Evolutionary conservation across 192 early-diverging fungal genomes (phyloP).

Genomic region (Endogone sp.): DNA sequence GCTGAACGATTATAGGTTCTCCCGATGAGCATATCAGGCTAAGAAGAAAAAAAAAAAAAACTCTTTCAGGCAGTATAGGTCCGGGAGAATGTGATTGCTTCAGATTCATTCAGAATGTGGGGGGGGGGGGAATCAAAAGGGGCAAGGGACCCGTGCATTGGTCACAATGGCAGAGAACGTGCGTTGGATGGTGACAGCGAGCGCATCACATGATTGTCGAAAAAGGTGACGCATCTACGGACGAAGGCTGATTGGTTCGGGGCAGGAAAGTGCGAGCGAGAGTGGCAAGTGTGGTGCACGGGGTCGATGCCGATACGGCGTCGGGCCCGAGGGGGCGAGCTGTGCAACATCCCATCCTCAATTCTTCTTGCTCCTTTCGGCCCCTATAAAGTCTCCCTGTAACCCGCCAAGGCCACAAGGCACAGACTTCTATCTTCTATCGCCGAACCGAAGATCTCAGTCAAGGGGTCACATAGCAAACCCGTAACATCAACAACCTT

Average conservation of each 20-base stretch:
- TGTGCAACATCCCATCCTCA: not conserved
- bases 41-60: too few relatives aligned
- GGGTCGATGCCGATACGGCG: not conserved
- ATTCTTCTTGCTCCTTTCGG: not conserved
- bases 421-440: not conserved
- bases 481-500: not conserved
- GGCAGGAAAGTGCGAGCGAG: not conserved
- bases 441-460: not conserved
- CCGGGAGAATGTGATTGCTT: not conserved
- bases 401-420: not conserved
- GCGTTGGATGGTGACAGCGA: not conserved
- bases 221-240: not conserved
- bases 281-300: not conserved
- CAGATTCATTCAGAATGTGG: not conserved
- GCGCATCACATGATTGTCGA: not conserved
- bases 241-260: not conserved
- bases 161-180: not conserved
- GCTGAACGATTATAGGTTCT: not conserved
- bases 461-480: not conserved
- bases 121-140: not conserved
- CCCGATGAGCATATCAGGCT: not conserved
- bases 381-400: not conserved
- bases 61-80: too few relatives aligned
- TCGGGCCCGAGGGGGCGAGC: not conserved
- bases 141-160: not conserved